Percentiles rank a stretch among this genome's conserved stretches.
These are phyloP conservation scores for Wickerhamiella musiphila DNA, from an alignment of 805 yeast species.

Conservation along the genomic window DNA sequence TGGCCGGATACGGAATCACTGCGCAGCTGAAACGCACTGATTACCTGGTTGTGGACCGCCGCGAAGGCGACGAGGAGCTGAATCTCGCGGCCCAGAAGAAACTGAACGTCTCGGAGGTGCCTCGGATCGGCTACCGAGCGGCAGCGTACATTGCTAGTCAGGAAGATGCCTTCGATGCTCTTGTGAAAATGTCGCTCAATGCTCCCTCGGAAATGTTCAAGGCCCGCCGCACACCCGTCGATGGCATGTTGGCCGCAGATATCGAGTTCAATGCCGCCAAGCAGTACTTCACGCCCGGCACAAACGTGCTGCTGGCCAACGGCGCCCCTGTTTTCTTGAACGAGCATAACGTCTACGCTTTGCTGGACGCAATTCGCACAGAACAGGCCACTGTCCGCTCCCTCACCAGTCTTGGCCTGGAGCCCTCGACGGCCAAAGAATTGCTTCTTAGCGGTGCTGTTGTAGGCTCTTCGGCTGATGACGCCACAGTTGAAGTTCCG, in stretches of 20 bases:
- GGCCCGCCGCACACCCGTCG: slow-evolving; percentile 18
- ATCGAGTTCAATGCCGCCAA: slow-evolving; percentile 11
- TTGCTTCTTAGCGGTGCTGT: slow-evolving; percentile 7
- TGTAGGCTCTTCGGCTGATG: slow-evolving; percentile 8
- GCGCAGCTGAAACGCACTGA: slow-evolving; percentile 49
- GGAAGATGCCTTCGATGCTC: slow-evolving; percentile 22
- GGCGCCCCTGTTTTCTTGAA: slow-evolving; percentile 40
- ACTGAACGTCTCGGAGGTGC: slow-evolving; percentile 14
- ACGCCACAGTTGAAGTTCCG: neutral
- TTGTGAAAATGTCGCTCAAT: slow-evolving; percentile 28
- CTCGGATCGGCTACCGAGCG: slow-evolving; percentile 17
- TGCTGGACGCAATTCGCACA: slow-evolving; percentile 24
- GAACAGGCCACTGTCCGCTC: slow-evolving; percentile 21
- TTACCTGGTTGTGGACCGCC: slow-evolving; percentile 47
- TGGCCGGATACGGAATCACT: slow-evolving; percentile 49
- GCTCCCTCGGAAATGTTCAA: slow-evolving; percentile 38
- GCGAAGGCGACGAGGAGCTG: slow-evolving; percentile 22
- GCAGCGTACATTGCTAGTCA: slow-evolving; percentile 22
- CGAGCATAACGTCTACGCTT: slow-evolving; percentile 19
- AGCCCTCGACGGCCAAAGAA: slow-evolving; percentile 20
- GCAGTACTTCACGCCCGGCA: slow-evolving; percentile 14
- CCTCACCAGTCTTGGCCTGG: slow-evolving; percentile 20
- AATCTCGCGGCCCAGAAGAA: slow-evolving; percentile 3
- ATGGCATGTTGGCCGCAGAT: slow-evolving; percentile 12
- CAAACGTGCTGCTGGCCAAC: slow-evolving; percentile 37